phyloP scores from a whole-genome alignment of 768 basidiomycete genomes.

The Kwoniella botswanensis region DNA sequence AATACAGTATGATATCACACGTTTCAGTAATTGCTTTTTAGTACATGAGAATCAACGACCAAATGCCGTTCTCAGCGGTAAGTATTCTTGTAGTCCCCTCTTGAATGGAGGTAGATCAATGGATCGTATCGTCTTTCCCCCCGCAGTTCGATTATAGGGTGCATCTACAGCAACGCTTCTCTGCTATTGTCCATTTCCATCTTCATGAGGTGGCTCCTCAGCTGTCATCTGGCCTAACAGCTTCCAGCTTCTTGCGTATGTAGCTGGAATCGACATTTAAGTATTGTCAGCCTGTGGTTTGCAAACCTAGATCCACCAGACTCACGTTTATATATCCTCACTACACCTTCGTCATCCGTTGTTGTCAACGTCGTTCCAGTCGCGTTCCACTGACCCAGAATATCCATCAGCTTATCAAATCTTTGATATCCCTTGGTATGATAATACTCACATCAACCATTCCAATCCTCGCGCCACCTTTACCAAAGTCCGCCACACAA shows the following conservation, averaged over 20 bases:
- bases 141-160: not conserved
- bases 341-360: constrained; percentile 64
- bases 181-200: constrained; percentile 24
- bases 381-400: constrained; percentile 51
- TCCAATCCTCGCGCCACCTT: constrained; percentile 69
- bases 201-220: constrained; percentile 47
- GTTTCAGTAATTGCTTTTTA: too few species aligned
- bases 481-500: constrained; percentile 72
- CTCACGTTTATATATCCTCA: constrained; percentile 72
- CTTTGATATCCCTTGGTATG: constrained; percentile 61
- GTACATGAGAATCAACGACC: too few species aligned
- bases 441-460: constrained; percentile 88
- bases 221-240: constrained; percentile 55
- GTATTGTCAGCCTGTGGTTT: not conserved
- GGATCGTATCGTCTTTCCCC: not conserved
- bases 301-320: not conserved
- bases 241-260: constrained; percentile 56
- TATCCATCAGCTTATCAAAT: not conserved
- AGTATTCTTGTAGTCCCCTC: too few species aligned
- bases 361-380: constrained; percentile 65
- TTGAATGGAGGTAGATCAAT: not conserved
- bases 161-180: not conserved
- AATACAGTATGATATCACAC: too few species aligned
- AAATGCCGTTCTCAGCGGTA: too few species aligned
- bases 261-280: constrained; percentile 36